phyloP scores from a whole-genome alignment of 352 stramenopile genomes.

The Globisporangium paroecandrum region DNA sequence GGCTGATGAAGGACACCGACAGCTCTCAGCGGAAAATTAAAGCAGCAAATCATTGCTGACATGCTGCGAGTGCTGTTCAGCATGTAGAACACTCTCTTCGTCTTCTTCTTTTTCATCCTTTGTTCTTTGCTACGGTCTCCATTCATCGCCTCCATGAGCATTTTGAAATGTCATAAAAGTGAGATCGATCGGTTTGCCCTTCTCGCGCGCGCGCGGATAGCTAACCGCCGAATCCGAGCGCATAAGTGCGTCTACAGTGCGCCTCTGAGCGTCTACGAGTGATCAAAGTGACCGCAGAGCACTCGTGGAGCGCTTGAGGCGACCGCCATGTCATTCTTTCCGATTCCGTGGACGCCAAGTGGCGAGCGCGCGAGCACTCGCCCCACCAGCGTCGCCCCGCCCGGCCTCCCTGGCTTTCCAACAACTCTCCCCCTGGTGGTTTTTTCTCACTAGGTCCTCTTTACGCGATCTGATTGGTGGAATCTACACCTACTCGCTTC shows the following conservation, averaged over 20 bases:
- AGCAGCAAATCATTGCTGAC: neutral
- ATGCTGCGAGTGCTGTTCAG: neutral
- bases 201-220: neutral
- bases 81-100: constrained; percentile 8
- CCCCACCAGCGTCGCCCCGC: constrained; percentile 2
- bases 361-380: neutral
- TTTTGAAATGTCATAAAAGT: constrained; percentile 19
- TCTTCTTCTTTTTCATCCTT: neutral
- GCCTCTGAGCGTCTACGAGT: neutral
- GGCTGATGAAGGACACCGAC: neutral
- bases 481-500: neutral
- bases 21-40: neutral
- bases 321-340: constrained; percentile 12
- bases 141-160: constrained; percentile 3
- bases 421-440: neutral
- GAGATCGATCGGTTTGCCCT: constrained; percentile 4
- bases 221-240: neutral
- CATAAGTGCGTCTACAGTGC: neutral
- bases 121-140: neutral
- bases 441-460: constrained; percentile 6
- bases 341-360: neutral
- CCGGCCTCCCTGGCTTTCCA: neutral
- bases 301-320: neutral
- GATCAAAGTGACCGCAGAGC: neutral
- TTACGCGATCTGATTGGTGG: constrained; percentile 8